Conservation (phyloP, 2,329 filamentous ascomycete genomes). For the Penicillium sp. region DNA sequence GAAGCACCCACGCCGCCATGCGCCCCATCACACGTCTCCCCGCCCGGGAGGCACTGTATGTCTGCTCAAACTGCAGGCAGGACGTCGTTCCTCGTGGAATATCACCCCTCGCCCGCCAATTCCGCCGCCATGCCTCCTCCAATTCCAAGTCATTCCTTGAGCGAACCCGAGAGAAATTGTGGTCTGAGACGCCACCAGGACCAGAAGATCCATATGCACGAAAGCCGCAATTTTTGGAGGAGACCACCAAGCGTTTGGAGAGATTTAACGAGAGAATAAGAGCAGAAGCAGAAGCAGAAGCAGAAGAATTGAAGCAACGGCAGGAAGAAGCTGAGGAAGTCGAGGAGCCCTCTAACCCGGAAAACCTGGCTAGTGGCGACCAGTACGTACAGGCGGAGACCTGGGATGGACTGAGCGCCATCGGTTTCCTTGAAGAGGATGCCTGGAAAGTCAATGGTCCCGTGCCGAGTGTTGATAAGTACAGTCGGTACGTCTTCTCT, state of each 20-base stretch:
- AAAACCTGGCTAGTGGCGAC: constrained; percentile 13
- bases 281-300: no score
- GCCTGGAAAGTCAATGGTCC: constrained; percentile 39
- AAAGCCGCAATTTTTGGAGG: no score
- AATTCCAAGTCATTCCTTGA: constrained; percentile 42
- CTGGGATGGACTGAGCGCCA: constrained; percentile 54
- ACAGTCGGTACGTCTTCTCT: constrained; percentile 39
- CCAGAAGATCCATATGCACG: no score
- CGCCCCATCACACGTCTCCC: constrained; percentile 38
- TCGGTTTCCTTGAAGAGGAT: constrained; percentile 49
- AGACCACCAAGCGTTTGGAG: no score
- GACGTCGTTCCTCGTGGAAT: constrained; percentile 31
- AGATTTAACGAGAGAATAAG: no score
- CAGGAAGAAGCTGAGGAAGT: constrained; percentile 18
- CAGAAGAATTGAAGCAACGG: constrained; percentile 28
- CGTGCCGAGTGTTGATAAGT: constrained; percentile 36
- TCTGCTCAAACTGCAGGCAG: constrained; percentile 43
- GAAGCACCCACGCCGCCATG: constrained; percentile 32
- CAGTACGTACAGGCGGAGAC: constrained; percentile 13
- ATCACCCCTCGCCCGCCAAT: constrained; percentile 32
- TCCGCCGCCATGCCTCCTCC: constrained; percentile 38
- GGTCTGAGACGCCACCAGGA: constrained; percentile 52
- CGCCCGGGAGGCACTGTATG: constrained; percentile 38
- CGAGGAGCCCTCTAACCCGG: constrained; percentile 9
- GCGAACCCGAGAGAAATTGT: constrained; percentile 49